Conservation (phyloP, 768 basidiomycete genomes). For the Hydnomerulius pinastri region DNA sequence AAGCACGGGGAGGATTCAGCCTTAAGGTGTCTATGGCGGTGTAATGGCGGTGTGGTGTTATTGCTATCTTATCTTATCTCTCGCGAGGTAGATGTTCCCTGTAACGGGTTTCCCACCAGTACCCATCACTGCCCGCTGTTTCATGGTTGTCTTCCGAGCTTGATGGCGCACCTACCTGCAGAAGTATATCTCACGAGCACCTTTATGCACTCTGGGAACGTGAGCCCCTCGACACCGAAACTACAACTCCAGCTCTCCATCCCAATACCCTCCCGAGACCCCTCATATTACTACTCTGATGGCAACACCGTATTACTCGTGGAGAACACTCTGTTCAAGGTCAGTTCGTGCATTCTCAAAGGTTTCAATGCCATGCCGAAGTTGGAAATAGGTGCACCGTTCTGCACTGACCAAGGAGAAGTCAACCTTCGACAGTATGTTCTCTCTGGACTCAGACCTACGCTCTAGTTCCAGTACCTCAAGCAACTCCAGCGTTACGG, state of each 20-base stretch:
- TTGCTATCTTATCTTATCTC: constrained; percentile 24
- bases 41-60: too few relatives aligned
- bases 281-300: constrained; percentile 41
- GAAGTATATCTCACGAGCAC: constrained; percentile 33
- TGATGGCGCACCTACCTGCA: constrained; percentile 32
- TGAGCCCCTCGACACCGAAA: constrained; percentile 35
- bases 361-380: constrained; percentile 22
- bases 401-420: constrained; percentile 46
- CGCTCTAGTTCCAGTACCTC: constrained; percentile 22
- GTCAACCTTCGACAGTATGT: constrained; percentile 50
- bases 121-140: constrained; percentile 3
- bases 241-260: constrained; percentile 35
- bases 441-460: constrained; percentile 40
- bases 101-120: constrained; percentile 21
- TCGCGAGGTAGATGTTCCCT: neutral
- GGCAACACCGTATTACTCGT: constrained; percentile 47
- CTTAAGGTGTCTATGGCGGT: too few relatives aligned
- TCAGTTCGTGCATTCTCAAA: constrained; percentile 21
- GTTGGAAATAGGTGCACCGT: constrained; percentile 36
- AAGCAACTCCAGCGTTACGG: constrained; percentile 26
- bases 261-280: constrained; percentile 38
- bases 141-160: constrained; percentile 10
- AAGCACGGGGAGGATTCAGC: too few relatives aligned
- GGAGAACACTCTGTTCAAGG: constrained; percentile 51
- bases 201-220: constrained; percentile 34